Percentiles rank a stretch among this genome's conserved stretches.
Conservation (phyloP, 495 filamentous ascomycete genomes). For the Podospora sp. region DNA sequence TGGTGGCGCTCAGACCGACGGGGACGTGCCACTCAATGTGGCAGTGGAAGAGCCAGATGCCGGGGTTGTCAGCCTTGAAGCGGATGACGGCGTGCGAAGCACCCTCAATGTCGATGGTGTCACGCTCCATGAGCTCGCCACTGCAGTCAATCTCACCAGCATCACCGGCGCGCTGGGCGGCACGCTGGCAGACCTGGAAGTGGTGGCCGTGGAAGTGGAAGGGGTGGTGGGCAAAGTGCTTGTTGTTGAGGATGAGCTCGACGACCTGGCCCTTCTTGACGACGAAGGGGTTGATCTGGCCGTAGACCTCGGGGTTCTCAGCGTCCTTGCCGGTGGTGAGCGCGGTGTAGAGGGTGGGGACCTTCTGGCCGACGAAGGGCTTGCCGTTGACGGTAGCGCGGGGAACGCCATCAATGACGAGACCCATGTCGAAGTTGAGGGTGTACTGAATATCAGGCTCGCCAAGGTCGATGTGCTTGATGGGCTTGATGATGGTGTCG, state of each 20-base stretch:
- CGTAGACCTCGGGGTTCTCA: conserved; percentile 69
- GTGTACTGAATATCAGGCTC: neutral
- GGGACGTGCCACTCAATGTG: conserved; percentile 73
- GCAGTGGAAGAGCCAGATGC: conserved; percentile 75
- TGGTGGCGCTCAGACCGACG: conserved; percentile 67
- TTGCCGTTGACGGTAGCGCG: conserved; percentile 83
- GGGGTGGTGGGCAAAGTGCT: conserved; percentile 71
- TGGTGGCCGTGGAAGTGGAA: conserved; percentile 88
- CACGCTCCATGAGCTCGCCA: conserved; percentile 57
- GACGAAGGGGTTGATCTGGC: conserved; percentile 68
- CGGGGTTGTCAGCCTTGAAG: conserved; percentile 69
- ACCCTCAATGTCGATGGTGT: conserved; percentile 58
- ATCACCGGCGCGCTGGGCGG: conserved; percentile 45
- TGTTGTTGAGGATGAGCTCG: conserved; percentile 81
- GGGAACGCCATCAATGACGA: conserved; percentile 10
- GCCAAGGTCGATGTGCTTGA: neutral
- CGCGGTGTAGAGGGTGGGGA: conserved; percentile 78
- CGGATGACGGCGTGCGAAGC: conserved; percentile 65
- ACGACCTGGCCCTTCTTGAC: conserved; percentile 68
- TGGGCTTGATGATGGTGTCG: conserved; percentile 2
- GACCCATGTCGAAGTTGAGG: neutral
- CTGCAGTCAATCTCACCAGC: conserved; percentile 46
- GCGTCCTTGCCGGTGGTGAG: conserved; percentile 65
- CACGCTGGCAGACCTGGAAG: conserved; percentile 65
- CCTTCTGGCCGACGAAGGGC: conserved; percentile 72